Evolutionary conservation across 805 yeast species (phyloP).

Genomic region (Metschnikowia drakensbergensis): DNA sequence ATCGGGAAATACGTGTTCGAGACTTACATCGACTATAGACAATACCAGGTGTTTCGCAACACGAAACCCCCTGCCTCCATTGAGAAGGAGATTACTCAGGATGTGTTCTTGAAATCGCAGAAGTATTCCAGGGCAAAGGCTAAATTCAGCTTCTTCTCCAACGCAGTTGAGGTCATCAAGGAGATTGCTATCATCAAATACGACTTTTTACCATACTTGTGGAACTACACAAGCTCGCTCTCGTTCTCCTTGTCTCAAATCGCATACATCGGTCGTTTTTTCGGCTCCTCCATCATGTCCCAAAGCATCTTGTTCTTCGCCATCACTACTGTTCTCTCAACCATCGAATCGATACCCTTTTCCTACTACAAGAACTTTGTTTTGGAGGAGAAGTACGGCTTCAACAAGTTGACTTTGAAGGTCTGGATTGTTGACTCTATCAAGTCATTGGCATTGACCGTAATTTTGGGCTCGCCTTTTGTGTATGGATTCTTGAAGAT

Average conservation of each 20-base stretch:
- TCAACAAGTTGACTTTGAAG: conserved; percentile 74
- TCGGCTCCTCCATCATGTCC: conserved; percentile 55
- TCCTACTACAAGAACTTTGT: conserved; percentile 78
- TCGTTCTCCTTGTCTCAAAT: conserved; percentile 49
- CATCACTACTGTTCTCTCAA: conserved; percentile 48
- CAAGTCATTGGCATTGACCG: conserved; percentile 53
- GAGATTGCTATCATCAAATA: conserved; percentile 55
- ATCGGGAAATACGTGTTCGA: conserved; percentile 74
- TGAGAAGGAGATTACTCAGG: conserved; percentile 61
- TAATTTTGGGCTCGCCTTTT: conserved; percentile 67
- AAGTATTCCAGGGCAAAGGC: conserved; percentile 78
- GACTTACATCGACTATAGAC: conserved; percentile 69
- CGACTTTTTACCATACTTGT: conserved; percentile 45
- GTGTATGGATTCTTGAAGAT: conserved; percentile 75
- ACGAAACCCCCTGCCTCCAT: conserved; percentile 64
- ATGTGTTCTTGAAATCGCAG: conserved; percentile 73
- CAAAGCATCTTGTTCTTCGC: conserved; percentile 65
- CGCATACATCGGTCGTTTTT: conserved; percentile 30
- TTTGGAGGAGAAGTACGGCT: conserved; percentile 88
- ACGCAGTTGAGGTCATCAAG: conserved; percentile 48
- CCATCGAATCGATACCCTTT: conserved; percentile 61
- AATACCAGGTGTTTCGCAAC: conserved; percentile 59
- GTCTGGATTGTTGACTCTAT: conserved; percentile 72
- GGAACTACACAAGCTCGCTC: conserved; percentile 52
- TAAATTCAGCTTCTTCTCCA: conserved; percentile 56